Evolutionary conservation across 805 yeast genomes (phyloP).

Genomic region (Cyberlindnera petersonii): DNA sequence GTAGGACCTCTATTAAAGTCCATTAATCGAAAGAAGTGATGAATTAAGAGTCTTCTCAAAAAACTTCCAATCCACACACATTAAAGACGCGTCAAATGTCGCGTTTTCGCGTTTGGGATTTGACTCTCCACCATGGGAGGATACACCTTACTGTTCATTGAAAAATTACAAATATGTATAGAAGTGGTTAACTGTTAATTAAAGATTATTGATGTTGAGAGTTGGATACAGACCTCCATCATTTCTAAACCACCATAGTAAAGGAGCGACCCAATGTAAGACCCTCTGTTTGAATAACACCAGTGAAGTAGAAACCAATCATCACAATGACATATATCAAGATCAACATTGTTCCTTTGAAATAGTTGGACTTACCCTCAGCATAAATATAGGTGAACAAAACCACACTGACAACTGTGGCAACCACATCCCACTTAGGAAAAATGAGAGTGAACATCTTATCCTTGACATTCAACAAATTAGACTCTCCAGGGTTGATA

Average conservation of each 20-base stretch:
- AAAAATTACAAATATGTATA: no score
- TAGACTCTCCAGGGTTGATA: conserved; percentile 32
- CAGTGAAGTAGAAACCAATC: conserved; percentile 72
- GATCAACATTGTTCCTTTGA: conserved; percentile 87
- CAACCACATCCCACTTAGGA: conserved; percentile 94
- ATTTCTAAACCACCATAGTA: conserved; percentile 4
- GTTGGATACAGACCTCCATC: neutral
- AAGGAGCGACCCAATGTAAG: conserved; percentile 4
- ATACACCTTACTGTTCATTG: no score
- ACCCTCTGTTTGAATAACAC: conserved; percentile 15
- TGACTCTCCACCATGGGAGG: no score
- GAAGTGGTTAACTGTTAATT: no score
- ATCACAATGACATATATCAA: conserved; percentile 72
- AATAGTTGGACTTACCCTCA: conserved; percentile 94
- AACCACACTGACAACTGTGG: conserved; percentile 78
- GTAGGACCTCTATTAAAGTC: neutral
- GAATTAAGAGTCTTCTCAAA: no score
- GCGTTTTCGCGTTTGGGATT: no score
- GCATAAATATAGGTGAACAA: conserved; percentile 91
- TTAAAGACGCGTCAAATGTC: no score
- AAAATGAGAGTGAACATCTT: conserved; percentile 76
- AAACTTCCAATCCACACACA: no score
- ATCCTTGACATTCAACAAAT: conserved; percentile 32
- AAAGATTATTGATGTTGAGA: no score
- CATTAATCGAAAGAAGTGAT: neutral